Evolutionary conservation across 2,329 filamentous ascomycete species (phyloP), one percentile per base, ranked within the genome.

Genomic region (Parascedosporium putredinis): DNA sequence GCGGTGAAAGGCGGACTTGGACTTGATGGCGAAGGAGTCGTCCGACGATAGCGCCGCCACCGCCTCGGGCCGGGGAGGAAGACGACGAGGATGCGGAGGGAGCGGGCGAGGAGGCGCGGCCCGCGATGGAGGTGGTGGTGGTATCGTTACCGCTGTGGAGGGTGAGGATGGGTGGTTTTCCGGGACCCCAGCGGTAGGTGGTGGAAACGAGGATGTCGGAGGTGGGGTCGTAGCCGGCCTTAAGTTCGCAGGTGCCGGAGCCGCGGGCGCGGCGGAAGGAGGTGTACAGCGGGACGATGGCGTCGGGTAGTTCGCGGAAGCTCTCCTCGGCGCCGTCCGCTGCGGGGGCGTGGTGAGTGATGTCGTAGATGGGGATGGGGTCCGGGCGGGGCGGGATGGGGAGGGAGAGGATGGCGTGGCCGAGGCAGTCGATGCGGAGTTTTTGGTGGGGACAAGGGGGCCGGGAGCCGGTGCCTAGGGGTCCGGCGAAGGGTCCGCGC

Each of bases 111-210:
- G n/a, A n/a, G n/a, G n/a, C n/a, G n/a, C n/a, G n/a, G n/a, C n/a
- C n/a, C n/a, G n/a, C n/a, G n/a, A n/a, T n/a, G n/a, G n/a, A n/a
- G n/a, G n/a, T n/a, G n/a, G n/a, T n/a, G n/a, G n/a, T n/a, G n/a
- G n/a, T n/a, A n/a, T n/a, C n/a, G 36, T n/a, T 12, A 36, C 14
- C 10, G 9, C 23, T 14, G 45, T 45, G 24, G 16, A 49, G 27
- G 14, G 48, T 20, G 22, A 83, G 62, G 40, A 68, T 60, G 3
- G 79, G 78, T 5, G 74, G 68, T 2, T 69, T 67, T 36, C 67
- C 68, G 1, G 77, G 77, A 0, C 79, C 78, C 56, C 74, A 80
- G 54, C 71, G 73, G 61, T 82, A 82, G 3, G 67, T 71, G 0
- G 78, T 82, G 1, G 60, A 66, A 54, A 69, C 72, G n/a, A 79